These are phyloP conservation scores for Phytophthora meadii DNA, from an alignment of 352 stramenopile genomes.

Conservation along the genomic window DNA sequence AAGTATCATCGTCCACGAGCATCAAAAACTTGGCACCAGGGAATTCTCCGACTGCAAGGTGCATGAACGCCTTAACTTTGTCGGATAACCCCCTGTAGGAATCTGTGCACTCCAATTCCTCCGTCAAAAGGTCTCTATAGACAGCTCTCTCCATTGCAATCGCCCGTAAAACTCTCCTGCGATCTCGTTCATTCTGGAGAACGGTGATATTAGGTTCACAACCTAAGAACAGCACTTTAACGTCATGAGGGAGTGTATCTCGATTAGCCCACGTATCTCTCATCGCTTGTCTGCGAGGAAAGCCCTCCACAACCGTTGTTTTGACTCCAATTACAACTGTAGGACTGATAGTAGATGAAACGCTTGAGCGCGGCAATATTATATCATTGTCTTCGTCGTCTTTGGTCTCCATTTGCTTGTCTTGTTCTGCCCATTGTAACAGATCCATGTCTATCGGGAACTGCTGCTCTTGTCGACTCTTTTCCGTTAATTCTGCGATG, in stretches of 20 bases:
- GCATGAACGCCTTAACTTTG: constrained; percentile 70
- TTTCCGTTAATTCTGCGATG: constrained; percentile 6
- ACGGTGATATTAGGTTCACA: constrained; percentile 23
- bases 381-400: constrained; percentile 1
- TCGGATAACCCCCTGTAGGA: constrained; percentile 55
- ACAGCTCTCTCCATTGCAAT: constrained; percentile 43
- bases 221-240: constrained; percentile 43
- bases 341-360: neutral
- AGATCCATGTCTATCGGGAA: constrained; percentile 25
- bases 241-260: constrained; percentile 20
- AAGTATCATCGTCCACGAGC: constrained; percentile 67
- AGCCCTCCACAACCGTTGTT: constrained; percentile 37
- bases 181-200: constrained; percentile 12
- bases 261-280: constrained; percentile 46
- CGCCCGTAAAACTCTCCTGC: constrained; percentile 12
- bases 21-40: constrained; percentile 48
- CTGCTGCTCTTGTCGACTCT: constrained; percentile 21
- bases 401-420: neutral
- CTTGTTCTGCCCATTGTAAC: constrained; percentile 25
- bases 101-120: constrained; percentile 59
- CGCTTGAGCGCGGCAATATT: constrained; percentile 1
- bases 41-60: constrained; percentile 36
- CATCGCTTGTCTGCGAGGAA: constrained; percentile 49
- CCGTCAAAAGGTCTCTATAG: constrained; percentile 54
- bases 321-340: constrained; percentile 56